Conservation (phyloP, 2,329 filamentous ascomycete genomes). For the Stemphylium beticola region DNA sequence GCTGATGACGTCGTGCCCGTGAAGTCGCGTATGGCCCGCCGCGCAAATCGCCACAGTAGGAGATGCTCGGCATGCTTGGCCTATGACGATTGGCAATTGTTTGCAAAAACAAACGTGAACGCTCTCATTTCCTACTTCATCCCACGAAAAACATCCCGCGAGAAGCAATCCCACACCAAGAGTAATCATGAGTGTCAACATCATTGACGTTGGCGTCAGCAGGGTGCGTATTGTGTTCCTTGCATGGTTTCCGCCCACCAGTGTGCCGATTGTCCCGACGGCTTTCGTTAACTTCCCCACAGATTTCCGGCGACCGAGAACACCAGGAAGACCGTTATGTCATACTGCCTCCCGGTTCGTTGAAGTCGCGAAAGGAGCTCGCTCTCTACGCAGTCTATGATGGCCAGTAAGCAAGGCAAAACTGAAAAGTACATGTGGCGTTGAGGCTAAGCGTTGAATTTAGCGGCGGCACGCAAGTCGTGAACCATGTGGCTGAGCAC, state of each 20-base stretch:
- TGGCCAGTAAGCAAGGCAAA: conserved; percentile 26
- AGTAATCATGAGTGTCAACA: conserved; percentile 17
- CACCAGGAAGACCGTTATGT: conserved; percentile 34
- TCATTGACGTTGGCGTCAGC: conserved; percentile 25
- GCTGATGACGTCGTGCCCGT: conserved; percentile 27
- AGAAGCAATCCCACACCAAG: conserved; percentile 1
- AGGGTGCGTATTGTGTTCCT: conserved; percentile 15
- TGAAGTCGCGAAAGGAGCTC: conserved; percentile 31
- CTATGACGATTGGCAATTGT: conserved; percentile 9
- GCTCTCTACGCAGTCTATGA: conserved; percentile 33
- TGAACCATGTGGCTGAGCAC: conserved; percentile 23
- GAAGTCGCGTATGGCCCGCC: conserved; percentile 15
- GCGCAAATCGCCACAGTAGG: conserved; percentile 10
- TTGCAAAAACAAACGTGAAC: conserved; percentile 3
- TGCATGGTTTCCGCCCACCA: not conserved
- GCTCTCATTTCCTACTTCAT: not conserved
- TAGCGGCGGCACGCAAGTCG: conserved; percentile 29
- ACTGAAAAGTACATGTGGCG: not conserved
- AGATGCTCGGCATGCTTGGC: conserved; percentile 19
- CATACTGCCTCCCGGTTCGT: conserved; percentile 19
- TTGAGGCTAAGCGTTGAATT: conserved; percentile 5
- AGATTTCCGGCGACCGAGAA: conserved; percentile 30
- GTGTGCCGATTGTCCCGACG: conserved; percentile 6
- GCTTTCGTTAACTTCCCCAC: conserved; percentile 23
- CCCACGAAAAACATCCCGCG: not conserved